A percentile compares a stretch with the other conserved stretches of the same genome.
Evolutionary conservation across 371 early-diverging fungal species (phyloP).

Genomic region (Mortierella sp.): DNA sequence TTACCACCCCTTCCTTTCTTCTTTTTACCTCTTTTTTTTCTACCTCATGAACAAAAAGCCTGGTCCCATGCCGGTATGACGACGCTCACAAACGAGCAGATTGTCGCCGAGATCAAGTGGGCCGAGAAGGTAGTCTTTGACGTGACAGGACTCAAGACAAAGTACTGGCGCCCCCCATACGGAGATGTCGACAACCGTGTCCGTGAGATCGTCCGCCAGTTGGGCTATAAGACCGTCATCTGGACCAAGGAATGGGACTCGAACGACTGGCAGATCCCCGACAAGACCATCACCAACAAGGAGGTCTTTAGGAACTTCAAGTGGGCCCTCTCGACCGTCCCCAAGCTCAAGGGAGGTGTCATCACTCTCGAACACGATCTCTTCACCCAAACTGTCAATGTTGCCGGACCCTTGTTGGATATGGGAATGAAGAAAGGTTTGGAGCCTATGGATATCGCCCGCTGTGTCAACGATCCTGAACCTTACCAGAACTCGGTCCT

Average conservation of each 20-base stretch:
- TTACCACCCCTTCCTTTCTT: neutral
- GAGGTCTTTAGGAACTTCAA: slow-evolving; percentile 34
- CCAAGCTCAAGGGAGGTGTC: slow-evolving; percentile 23
- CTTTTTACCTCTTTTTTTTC: slow-evolving; percentile 54
- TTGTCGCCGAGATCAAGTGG: slow-evolving; percentile 82
- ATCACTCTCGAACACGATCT: slow-evolving; percentile 59
- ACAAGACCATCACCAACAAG: slow-evolving; percentile 27
- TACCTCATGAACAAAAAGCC: slow-evolving; percentile 46
- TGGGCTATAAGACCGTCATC: slow-evolving; percentile 66
- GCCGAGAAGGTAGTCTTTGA: slow-evolving; percentile 75
- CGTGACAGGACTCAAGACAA: slow-evolving; percentile 67
- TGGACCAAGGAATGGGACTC: slow-evolving; percentile 60
- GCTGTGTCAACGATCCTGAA: slow-evolving; percentile 26
- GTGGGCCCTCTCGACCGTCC: slow-evolving; percentile 1
- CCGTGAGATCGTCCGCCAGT: slow-evolving; percentile 67
- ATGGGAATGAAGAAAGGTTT: slow-evolving; percentile 31
- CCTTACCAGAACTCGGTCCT: slow-evolving; percentile 33
- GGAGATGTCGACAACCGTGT: slow-evolving; percentile 79
- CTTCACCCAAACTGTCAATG: slow-evolving; percentile 21
- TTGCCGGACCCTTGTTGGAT: slow-evolving; percentile 42
- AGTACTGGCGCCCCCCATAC: slow-evolving; percentile 72
- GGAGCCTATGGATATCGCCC: slow-evolving; percentile 45
- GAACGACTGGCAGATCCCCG: slow-evolving; percentile 58
- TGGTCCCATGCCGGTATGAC: slow-evolving; percentile 79
- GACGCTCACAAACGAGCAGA: slow-evolving; percentile 71